Base-by-base conservation (phyloP, 345 rosid species). In the Eucalyptus guilfoylei region DNA sequence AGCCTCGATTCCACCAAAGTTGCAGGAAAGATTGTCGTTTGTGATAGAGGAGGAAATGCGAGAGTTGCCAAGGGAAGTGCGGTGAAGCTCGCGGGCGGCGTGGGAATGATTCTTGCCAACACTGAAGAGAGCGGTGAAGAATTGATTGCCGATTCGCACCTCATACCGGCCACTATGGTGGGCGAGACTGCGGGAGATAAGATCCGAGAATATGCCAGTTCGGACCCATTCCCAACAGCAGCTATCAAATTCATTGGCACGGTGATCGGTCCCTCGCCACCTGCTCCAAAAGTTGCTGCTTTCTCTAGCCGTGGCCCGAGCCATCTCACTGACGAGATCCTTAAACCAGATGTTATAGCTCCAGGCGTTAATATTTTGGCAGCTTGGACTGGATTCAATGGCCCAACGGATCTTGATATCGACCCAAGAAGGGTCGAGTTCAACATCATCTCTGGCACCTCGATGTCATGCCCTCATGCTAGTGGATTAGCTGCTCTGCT, bases 391-490 rank as follows among this genome's bases (percentile, higher is more conserved):
- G 96, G 98, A 4, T 87, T 62, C 88, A 92, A 88, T 12, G 94
- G 93, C 17, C 97, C 97, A 6, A 94, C 98, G 4, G 94, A 92
- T 87, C 88, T 96, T 40, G 94, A 92, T 21, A 94, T 92, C 19
- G 99, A 96, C 86, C 93, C 92, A 11, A 95, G 99, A 91, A 92
- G 96, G 50, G 98, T 94, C 14, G 52, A 90, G 86, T 96, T 95
- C 93, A 97, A 97, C 55, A 96, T 97, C 9, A 94, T 95, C 86
- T 96, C 98, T 13, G 99, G 99, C 14, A 97, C 99, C 16, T 97
- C 98, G 6, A 97, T 97, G 99, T 95, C 99, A 4, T 96, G 99
- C 89, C 98, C 98, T 30, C 99, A 97, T 90, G 96, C 93, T 16
- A 96, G 97, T 49, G 99, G 99, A 80, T 90, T 96, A 85, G 97